Percentiles rank a stretch among this genome's conserved stretches.
These are phyloP conservation scores for Lyophyllum semitale DNA, from an alignment of 768 basidiomycete species.

Conservation along the genomic window DNA sequence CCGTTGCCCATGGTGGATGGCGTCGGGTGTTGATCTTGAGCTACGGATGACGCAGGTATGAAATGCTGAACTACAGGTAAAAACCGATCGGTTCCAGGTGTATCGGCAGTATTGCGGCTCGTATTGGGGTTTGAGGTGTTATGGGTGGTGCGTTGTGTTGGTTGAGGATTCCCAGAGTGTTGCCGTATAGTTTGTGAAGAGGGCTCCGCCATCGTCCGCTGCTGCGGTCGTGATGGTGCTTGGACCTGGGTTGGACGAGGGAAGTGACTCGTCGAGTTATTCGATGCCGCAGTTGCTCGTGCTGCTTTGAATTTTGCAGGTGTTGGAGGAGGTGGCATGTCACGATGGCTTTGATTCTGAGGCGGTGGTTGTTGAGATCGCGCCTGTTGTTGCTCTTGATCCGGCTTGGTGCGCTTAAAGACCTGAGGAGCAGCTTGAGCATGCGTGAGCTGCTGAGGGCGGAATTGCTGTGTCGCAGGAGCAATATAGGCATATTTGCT, in stretches of 20 bases:
- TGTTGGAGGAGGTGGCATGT: slow-evolving; percentile 22
- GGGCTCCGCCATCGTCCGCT: slow-evolving; percentile 52
- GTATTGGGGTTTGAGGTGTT: slow-evolving; percentile 1
- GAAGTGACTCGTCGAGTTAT: slow-evolving; percentile 9
- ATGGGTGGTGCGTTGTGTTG: slow-evolving; percentile 9
- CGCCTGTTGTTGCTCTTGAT: slow-evolving; percentile 22
- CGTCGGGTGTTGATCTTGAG: slow-evolving; percentile 22
- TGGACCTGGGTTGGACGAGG: slow-evolving; percentile 11
- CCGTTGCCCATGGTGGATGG: slow-evolving; percentile 19
- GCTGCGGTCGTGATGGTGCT: slow-evolving; percentile 14
- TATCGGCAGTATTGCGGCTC: slow-evolving; percentile 6
- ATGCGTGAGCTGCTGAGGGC: slow-evolving; percentile 39
- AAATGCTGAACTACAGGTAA: slow-evolving; percentile 12
- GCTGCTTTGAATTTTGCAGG: slow-evolving; percentile 28
- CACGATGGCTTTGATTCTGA: slow-evolving; percentile 12
- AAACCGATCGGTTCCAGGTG: slow-evolving; percentile 7
- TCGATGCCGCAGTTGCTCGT: slow-evolving; percentile 2
- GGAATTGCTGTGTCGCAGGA: slow-evolving; percentile 43
- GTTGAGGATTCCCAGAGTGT: slow-evolving; percentile 12
- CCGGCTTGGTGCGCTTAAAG: slow-evolving; percentile 35
- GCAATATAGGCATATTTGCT: slow-evolving; percentile 74
- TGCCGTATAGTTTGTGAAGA: slow-evolving; percentile 44
- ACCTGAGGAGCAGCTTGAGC: slow-evolving; percentile 42
- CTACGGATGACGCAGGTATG: slow-evolving; percentile 7
- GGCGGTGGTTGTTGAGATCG: slow-evolving; percentile 11